Conservation (phyloP, 2,329 filamentous ascomycete species). For the Parastagonospora avenae region DNA sequence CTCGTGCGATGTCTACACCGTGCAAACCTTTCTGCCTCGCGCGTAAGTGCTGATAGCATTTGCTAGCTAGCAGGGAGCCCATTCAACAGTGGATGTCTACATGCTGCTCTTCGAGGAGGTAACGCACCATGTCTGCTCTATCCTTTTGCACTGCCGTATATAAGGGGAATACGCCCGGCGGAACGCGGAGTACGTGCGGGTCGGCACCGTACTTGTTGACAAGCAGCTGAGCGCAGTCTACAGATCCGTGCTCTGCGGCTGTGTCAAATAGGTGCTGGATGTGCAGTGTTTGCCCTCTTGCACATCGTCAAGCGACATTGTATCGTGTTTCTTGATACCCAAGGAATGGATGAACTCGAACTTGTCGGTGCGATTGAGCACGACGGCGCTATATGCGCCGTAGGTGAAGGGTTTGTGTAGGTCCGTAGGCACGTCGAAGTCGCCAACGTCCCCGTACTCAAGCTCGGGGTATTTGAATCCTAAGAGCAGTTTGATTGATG, state of each 20-base stretch:
- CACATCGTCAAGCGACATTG: slow-evolving; percentile 4
- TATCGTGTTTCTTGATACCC: slow-evolving; percentile 1
- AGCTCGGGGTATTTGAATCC: background rate
- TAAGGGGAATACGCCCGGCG: background rate
- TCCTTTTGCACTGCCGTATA: slow-evolving; percentile 4
- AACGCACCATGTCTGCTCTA: slow-evolving; percentile 5
- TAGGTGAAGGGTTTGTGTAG: background rate
- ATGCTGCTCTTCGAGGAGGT: slow-evolving; percentile 6
- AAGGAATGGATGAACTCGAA: slow-evolving; percentile 3
- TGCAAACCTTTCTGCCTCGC: too few relatives aligned
- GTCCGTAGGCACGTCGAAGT: background rate
- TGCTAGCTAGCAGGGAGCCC: too few relatives aligned
- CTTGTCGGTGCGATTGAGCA: background rate
- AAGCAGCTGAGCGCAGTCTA: background rate
- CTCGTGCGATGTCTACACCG: too few relatives aligned
- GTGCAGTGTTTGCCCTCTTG: slow-evolving; percentile 1
- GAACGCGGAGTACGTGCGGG: background rate
- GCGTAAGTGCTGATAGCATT: too few relatives aligned
- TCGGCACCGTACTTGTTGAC: background rate
- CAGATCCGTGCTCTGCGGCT: background rate
- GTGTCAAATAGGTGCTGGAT: slow-evolving; percentile 4
- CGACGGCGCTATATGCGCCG: background rate
- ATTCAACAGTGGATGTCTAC: slow-evolving; percentile 7
- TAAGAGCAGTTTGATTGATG: background rate
- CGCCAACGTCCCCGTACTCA: background rate